Evolutionary conservation across 768 basidiomycete species (phyloP).

Genomic region (Pleurotus eryngii): DNA sequence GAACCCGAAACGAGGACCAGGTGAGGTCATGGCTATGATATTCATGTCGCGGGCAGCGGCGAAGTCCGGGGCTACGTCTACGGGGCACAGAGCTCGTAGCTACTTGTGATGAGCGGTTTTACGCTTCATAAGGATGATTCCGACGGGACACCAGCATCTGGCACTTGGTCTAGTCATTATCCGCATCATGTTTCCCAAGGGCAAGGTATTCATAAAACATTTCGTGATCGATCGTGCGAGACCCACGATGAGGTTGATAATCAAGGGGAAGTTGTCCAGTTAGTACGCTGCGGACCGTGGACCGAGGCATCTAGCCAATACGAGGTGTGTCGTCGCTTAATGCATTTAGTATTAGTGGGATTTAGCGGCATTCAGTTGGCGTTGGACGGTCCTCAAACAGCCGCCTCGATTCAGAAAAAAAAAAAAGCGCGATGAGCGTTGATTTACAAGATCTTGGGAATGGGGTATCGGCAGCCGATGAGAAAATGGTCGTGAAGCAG

Average conservation of each 20-base stretch:
- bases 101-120: neutral
- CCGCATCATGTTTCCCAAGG: neutral
- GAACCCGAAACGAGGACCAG: neutral
- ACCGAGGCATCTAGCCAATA: neutral
- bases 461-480: neutral
- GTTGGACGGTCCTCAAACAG: neutral
- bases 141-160: neutral
- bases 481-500: neutral
- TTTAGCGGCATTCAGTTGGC: neutral
- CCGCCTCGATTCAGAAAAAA: neutral
- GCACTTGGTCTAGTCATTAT: neutral
- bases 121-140: neutral
- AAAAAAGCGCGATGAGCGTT: neutral
- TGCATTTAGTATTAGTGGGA: neutral
- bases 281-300: neutral
- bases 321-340: neutral
- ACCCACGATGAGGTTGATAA: constrained; percentile 1
- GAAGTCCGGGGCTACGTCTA: neutral
- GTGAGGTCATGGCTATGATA: neutral
- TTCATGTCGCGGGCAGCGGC: neutral
- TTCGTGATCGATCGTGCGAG: constrained; percentile 7
- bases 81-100: neutral
- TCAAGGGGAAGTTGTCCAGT: neutral
- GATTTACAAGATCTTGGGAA: neutral
- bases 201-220: neutral